Evolutionary conservation across 2,329 filamentous ascomycete species (phyloP), one percentile per base, ranked within the genome.

Genomic region (Fusarium chlamydosporum): DNA sequence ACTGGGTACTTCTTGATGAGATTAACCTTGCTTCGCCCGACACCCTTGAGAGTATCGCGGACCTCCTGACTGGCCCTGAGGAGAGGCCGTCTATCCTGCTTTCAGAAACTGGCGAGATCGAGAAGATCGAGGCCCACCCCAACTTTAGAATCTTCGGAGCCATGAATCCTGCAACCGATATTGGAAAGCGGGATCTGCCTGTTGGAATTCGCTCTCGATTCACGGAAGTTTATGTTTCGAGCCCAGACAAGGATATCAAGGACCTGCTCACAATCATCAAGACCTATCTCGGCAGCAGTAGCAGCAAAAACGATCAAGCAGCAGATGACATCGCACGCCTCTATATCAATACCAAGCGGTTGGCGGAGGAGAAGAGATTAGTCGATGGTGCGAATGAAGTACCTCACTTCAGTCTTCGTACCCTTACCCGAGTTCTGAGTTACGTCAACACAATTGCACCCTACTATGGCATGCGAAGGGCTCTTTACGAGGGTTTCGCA

Each of bases 81-180:
- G 88, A 89, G 34, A 84, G 84, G 1, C 95, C 95, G 2, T 97
- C 93, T 0, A 89, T 99, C 45, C 82, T 99, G 6, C 85, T 99
- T 9, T 94, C 94, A 0, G 96, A 99, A 81, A 96, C 94, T 38
- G 96, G 96, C 37, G 94, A 96, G 72, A 93, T 97, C 42, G 93
- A 98, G 78, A 89, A 94, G 68, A 90, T 99, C 35, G 86, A 90
- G 64, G 96, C 94, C 1, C 95, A 99, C 78, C 91, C 93, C 0
- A 90, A 97, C 68, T 99, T 99, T 78, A 90, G 96, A 38, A 92
- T 99, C 15, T 99, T 99, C 76, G 96, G 93, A 52, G 96, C 96
- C 29, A 99, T 99, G 96, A 99, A 99, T 75, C 96, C 96, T 31
- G 96, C 96, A 7, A 99, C 96, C 4, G 96, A 99, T 81, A 90